phyloP scores from a whole-genome alignment of 805 yeast genomes.

The Debaryomyces prosopidis region DNA sequence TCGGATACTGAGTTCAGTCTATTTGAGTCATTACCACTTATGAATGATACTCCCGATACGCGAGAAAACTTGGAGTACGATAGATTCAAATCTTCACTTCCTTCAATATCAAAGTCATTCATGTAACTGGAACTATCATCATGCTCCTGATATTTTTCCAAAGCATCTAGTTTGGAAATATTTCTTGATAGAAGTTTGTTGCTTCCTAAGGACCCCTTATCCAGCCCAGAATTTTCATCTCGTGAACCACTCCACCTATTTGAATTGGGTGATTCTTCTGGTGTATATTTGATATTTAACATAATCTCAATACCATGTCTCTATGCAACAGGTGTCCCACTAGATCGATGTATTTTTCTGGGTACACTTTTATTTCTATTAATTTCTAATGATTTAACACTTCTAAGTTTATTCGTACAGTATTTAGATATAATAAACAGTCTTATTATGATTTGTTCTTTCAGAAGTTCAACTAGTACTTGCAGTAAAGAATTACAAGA shows the following conservation, averaged over 20 bases:
- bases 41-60: slow-evolving; percentile 21
- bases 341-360: too few relatives aligned
- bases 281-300: not conserved
- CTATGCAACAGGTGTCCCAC: too few relatives aligned
- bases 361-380: too few relatives aligned
- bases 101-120: slow-evolving; percentile 30
- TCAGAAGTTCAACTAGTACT: too few relatives aligned
- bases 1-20: slow-evolving; percentile 4
- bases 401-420: too few relatives aligned
- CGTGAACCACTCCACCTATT: not conserved
- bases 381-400: too few relatives aligned
- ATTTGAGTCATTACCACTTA: slow-evolving; percentile 7
- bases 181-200: not conserved
- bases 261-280: not conserved
- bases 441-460: too few relatives aligned
- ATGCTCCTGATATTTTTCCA: slow-evolving; percentile 27
- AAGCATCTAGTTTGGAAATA: slow-evolving; percentile 18
- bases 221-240: not conserved
- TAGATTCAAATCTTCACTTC: slow-evolving; percentile 23
- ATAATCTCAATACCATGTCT: slow-evolving; percentile 8
- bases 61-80: slow-evolving; percentile 41
- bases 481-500: too few relatives aligned
- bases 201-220: too few relatives aligned
- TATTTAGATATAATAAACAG: too few relatives aligned
- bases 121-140: slow-evolving; percentile 19